Evolutionary conservation across 2,329 filamentous ascomycete species (phyloP), one percentile per base, ranked within the genome.

Genomic region (Trichoderma harzianum): DNA sequence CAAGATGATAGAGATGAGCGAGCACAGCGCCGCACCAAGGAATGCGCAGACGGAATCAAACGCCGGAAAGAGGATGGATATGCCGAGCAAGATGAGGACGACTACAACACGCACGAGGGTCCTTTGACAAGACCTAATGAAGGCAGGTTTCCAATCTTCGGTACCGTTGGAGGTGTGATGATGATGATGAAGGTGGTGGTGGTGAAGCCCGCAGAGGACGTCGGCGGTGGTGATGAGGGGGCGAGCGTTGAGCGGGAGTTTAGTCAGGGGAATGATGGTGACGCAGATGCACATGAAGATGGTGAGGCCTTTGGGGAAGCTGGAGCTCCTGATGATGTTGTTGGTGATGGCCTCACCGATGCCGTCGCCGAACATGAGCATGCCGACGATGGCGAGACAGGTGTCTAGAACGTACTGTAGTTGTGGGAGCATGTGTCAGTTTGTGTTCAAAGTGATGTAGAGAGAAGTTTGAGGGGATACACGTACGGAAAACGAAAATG

Each of bases 331-430:
- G 75, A 98, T 88, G 73, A 99, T 91, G 82, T 97, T 98, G 77
- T 92, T 92, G 0, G 96, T 98, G 79, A 98, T 91, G 80, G 97
- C 94, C 74, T 97, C 95, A 71, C 87, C 88, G 69, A 97, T 93
- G n/a, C 84, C 87, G 76, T 97, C 93, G 73, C 95, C 95, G 80
- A 98, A 99, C 95, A 99, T 98, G 74, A 98, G 86, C 72, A 96
- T 88, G 51, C 96, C 95, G 12, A 93, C 89, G 58, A 96, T 88
- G 30, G 94, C 95, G 79, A 97, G 94, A 60, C 90, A 88, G 30
- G 91, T 86, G 80, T 98, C 95, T 14, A 98, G 87, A 24, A 93
- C 78, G 79, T 93, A 95, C 89, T 92, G 70, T 18, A 43, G 3
- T 43, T 43, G 47, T 43, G 47, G 4, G 14, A 4, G 7, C 6